These are phyloP conservation scores for Fusarium chaquense DNA, from an alignment of 2,329 filamentous ascomycete genomes.

Conservation along the genomic window DNA sequence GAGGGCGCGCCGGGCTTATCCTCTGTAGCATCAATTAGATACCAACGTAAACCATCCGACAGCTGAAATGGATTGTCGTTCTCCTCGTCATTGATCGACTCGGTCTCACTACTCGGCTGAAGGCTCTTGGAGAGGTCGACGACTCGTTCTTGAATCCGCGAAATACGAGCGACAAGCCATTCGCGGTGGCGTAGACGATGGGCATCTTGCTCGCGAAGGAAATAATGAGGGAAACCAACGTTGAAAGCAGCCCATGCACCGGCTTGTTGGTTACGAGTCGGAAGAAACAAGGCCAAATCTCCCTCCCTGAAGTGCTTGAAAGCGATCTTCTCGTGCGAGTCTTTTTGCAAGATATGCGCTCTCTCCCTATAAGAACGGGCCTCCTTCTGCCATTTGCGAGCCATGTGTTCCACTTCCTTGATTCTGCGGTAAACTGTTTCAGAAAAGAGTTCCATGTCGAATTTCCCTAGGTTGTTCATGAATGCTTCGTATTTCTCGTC, in stretches of 20 bases:
- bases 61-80: conserved; percentile 98
- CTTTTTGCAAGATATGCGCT: conserved; percentile 81
- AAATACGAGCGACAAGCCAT: conserved; percentile 96
- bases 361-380: conserved; percentile 88
- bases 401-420: conserved; percentile 92
- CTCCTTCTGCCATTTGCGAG: conserved; percentile 93
- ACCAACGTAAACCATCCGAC: conserved; percentile 95
- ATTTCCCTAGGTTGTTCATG: conserved; percentile 77
- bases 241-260: conserved; percentile 99
- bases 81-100: conserved; percentile 72
- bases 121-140: conserved; percentile 90
- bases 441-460: conserved; percentile 85
- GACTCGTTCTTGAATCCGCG: conserved; percentile 89
- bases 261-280: conserved; percentile 92
- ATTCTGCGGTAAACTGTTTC: conserved; percentile 90
- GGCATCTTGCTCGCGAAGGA: conserved; percentile 90
- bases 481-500: conserved; percentile 80
- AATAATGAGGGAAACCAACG: conserved; percentile 96
- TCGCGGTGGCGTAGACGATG: conserved; percentile 88
- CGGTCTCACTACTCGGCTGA: conserved; percentile 61
- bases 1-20: conserved; percentile 92
- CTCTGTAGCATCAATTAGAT: conserved; percentile 91
- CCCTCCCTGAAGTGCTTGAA: conserved; percentile 97
- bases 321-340: conserved; percentile 95
- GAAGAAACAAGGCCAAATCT: conserved; percentile 92